Conservation (phyloP, 2,329 filamentous ascomycete species). For the Thielaviopsis euricoi region DNA sequence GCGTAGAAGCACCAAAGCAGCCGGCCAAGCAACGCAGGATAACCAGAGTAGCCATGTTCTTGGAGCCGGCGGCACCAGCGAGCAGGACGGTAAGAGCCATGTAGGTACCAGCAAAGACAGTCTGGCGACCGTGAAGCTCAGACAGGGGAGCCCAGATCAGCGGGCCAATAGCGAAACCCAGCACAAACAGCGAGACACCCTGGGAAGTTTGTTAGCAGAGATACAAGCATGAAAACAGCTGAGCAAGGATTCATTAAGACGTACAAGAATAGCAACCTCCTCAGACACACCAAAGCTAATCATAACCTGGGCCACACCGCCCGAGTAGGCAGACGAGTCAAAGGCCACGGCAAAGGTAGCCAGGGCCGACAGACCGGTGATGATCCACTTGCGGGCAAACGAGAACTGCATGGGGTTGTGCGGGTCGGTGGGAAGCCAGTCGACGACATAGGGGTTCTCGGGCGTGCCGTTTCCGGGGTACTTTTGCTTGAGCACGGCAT, state of each 20-base stretch:
- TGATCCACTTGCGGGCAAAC: constrained; percentile 43
- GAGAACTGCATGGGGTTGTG: constrained; percentile 49
- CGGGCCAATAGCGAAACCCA: constrained; percentile 45
- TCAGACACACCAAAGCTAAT: constrained; percentile 32
- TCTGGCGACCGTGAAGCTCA: constrained; percentile 45
- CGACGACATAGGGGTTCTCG: constrained; percentile 51
- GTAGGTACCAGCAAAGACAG: constrained; percentile 43
- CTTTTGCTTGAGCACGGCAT: constrained; percentile 35
- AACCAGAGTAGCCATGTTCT: constrained; percentile 42
- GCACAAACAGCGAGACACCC: constrained; percentile 46
- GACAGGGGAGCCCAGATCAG: constrained; percentile 50
- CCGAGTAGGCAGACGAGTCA: constrained; percentile 50
- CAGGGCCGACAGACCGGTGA: constrained; percentile 42
- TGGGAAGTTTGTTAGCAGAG: not conserved
- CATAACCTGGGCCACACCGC: constrained; percentile 37
- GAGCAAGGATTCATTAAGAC: not conserved
- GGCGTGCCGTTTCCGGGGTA: constrained; percentile 47
- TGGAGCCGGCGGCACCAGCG: constrained; percentile 37
- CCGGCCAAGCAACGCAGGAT: constrained; percentile 55
- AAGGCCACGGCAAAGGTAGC: constrained; percentile 56
- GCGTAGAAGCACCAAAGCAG: constrained; percentile 42
- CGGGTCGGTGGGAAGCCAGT: constrained; percentile 49
- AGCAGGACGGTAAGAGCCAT: constrained; percentile 43
- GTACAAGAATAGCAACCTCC: constrained; percentile 35
- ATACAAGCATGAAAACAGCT: not conserved